Conservation (phyloP, 2,329 filamentous ascomycete species). For the Xylaria sp. region DNA sequence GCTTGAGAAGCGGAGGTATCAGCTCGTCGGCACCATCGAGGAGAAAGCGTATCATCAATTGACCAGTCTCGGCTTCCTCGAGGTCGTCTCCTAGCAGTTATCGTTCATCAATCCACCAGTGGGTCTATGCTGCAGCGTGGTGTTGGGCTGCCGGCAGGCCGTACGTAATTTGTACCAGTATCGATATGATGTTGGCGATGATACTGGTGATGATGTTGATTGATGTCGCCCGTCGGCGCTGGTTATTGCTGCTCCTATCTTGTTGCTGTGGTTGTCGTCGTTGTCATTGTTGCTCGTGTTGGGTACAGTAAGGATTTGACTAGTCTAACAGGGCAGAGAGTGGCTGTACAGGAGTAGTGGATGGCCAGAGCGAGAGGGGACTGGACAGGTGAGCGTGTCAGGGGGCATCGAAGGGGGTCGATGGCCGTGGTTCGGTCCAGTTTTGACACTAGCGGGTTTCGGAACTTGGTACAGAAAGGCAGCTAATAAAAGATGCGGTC, state of each 20-base stretch:
- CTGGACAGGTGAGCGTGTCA: conserved; percentile 18
- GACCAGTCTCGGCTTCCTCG: conserved; percentile 7
- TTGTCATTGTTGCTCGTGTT: conserved; percentile 2
- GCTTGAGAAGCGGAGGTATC: conserved; percentile 42
- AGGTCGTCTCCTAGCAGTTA: not conserved
- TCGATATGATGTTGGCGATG: conserved; percentile 6
- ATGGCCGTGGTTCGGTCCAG: conserved; percentile 21
- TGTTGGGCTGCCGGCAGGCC: conserved; percentile 1
- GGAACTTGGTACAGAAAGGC: conserved; percentile 30
- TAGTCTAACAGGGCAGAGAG: conserved; percentile 25
- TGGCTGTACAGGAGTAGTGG: conserved; percentile 29
- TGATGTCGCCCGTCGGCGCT: not conserved
- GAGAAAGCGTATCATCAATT: conserved; percentile 24
- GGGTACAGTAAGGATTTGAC: conserved; percentile 30
- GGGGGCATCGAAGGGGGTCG: conserved; percentile 17
- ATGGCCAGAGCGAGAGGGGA: conserved; percentile 19
- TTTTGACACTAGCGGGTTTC: conserved; percentile 32
- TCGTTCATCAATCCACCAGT: conserved; percentile 13
- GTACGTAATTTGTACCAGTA: conserved; percentile 8
- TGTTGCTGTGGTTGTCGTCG: not conserved
- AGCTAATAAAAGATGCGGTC: conserved; percentile 23
- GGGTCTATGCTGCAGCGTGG: not conserved
- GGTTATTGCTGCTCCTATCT: not conserved
- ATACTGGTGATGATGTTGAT: conserved; percentile 1
- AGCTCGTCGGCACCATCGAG: conserved; percentile 46